Base-by-base conservation (phyloP, 495 filamentous ascomycete genomes). In the Filosporella fistucella region DNA sequence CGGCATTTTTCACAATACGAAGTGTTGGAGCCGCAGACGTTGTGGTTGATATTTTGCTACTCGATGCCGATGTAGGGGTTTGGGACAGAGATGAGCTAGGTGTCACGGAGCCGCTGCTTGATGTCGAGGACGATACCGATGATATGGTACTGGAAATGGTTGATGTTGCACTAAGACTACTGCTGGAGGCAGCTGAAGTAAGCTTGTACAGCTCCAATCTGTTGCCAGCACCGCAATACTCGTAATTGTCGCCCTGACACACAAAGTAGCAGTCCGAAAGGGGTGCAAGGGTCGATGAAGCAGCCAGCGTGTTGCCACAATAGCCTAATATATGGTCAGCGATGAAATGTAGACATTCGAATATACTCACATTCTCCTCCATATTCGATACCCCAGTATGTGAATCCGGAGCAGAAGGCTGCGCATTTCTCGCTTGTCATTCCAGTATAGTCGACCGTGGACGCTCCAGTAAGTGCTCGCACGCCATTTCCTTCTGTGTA, bases 371-470 rank as follows among this genome's bases (percentile, higher is more conserved):
- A 76, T 52, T 78, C 71, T 41, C 69, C 58, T n/a, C 68, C 66
- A 50, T 72, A 79, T 52, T 79, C 75, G 9, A 72, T 67, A 8
- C 67, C 73, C 57, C 61, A 75, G 42, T 68, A 71, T n/a, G 61
- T 57, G 39, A 62, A 78, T 3, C 65, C 69, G 2, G 67, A 63
- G 35, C 46, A 54, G 18, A 55, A 67, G 17, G 44, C 43, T 54
- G 67, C 67, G 55, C 74, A 78, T 1, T 56, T 58, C 50, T 76
- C 75, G 12, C 75, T 54, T 0, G 73, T 75, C 75, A 77, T 78
- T 24, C 30, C 21, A 51, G 59, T 52, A 70, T 69, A 51, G 67
- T 71, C 20, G 63, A 66, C 39, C 62, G 66, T 20, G 43, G 45
- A 13, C 20, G 41, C 40, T 41, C 42, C 35, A 22, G 46, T 34